Percentiles rank a stretch among this genome's conserved stretches.
Conservation (phyloP, 129 eudicot genomes). For the carrot (Daucus carota) region DNA sequence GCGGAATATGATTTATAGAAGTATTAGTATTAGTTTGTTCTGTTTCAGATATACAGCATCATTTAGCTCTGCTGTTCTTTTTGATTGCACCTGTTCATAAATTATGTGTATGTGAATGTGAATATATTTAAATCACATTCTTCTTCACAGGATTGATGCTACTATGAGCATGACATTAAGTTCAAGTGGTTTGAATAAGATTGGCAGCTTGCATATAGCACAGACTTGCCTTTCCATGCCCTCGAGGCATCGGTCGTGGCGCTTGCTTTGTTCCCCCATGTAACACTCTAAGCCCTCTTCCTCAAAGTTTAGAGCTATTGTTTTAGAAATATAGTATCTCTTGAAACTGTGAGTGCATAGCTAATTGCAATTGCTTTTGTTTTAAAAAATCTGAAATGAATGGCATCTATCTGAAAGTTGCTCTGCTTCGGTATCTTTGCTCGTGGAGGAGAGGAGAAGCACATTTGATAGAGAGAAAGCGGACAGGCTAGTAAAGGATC, state of each 20-base stretch:
- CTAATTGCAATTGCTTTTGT: not conserved
- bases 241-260: not conserved
- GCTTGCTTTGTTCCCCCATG: constrained; percentile 1
- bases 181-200: not conserved
- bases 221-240: constrained; percentile 11
- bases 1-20: too few species aligned
- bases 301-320: not conserved
- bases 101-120: not conserved
- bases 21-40: too few species aligned
- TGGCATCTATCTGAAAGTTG: constrained; percentile 9
- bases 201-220: not conserved
- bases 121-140: not conserved
- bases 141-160: constrained; percentile 14
- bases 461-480: constrained; percentile 12
- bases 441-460: constrained; percentile 12
- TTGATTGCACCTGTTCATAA: not conserved
- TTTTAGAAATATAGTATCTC: not conserved
- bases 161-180: constrained; percentile 1
- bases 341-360: not conserved
- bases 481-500: constrained; percentile 19
- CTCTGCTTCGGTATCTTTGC: constrained; percentile 8
- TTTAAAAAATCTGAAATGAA: not conserved
- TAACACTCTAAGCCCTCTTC: not conserved
- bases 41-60: too few species aligned
- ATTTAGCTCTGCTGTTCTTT: not conserved